phyloP scores from a whole-genome alignment of 78 protist genomes.

The Creolimax fragrantissima region DNA sequence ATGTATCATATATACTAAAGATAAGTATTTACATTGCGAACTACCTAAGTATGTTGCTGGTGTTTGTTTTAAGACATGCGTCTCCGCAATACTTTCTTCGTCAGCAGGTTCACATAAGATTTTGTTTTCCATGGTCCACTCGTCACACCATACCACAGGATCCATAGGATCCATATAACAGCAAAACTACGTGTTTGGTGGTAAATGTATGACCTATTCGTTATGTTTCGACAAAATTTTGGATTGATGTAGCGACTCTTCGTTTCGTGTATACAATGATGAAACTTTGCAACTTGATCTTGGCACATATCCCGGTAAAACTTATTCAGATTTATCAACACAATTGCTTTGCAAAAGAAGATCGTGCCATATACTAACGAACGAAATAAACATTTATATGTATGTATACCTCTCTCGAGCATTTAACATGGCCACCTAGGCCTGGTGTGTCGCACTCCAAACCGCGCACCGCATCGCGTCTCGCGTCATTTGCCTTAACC shows the following conservation, averaged over 20 bases:
- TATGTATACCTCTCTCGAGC: not conserved
- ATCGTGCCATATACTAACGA: too few species aligned
- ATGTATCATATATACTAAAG: too few species aligned
- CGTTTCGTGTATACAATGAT: not conserved
- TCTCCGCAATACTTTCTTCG: not conserved
- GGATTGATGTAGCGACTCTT: not conserved
- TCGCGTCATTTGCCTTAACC: not conserved
- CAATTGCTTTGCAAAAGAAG: too few species aligned
- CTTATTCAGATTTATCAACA: not conserved
- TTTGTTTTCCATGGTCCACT: not conserved
- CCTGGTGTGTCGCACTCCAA: not conserved
- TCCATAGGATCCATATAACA: not conserved
- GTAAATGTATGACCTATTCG: not conserved
- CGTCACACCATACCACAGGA: not conserved
- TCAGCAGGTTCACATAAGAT: not conserved
- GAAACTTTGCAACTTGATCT: not conserved
- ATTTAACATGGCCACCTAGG: not conserved
- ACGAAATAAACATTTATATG: not conserved
- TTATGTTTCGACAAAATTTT: not conserved
- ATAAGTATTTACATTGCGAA: too few species aligned
- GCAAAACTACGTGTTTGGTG: not conserved
- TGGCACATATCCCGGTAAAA: not conserved
- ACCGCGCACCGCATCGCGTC: not conserved
- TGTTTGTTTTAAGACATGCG: too few species aligned
- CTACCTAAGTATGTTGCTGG: too few species aligned